Base-by-base conservation (phyloP, 202 grass and related monocot genomes). In the Digitaria exilis region DNA sequence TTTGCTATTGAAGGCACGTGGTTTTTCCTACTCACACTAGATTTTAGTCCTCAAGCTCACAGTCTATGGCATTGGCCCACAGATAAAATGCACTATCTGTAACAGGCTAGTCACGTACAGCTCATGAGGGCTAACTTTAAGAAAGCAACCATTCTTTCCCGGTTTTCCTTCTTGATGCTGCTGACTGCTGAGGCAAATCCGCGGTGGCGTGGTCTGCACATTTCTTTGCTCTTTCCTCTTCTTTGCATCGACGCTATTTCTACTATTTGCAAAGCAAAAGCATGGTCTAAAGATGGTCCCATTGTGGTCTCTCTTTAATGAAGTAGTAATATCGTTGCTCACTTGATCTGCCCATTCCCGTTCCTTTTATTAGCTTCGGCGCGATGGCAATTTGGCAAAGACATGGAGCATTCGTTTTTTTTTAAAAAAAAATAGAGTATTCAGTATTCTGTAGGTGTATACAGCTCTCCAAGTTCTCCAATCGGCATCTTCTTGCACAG, bases 211-310 rank as follows among this genome's bases (percentile, higher is more conserved):
- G 1, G 65, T 24, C 26, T 58, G 22, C 34, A 34, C 84, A 31
- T 56, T 80, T 86, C 75, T 22, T 64, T 67, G 9, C 26, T 32
- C 31, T 72, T 85, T 85, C 83, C 66, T 71, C 55, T 54, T 64
- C 58, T 68, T 35, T 71, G 5, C 55, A 34, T 11, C 59, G 55
- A 25, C 84, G 52, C 28, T 44, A 73, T 45, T 16, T 55, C 21
- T 19, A 48, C 77, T 26, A 26, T 67, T 19, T 2, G 69, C 45
- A 44, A 44, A 25, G 14, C 21, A 60, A 77, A 68, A 67, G 35
- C 4, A 31, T 37, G 26, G 50, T n/a, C 61, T 52, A 73, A 55
- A 75, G 17, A 28, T 30, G 32, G 17, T 30, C 70, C 45, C 34
- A 41, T 76, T 51, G 43, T 21, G 6, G 26, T 69, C 19, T 59